Evolutionary conservation across 2,329 filamentous ascomycete genomes (phyloP), one percentile per base, ranked within the genome.

Genomic region (Botrytis fragariae): DNA sequence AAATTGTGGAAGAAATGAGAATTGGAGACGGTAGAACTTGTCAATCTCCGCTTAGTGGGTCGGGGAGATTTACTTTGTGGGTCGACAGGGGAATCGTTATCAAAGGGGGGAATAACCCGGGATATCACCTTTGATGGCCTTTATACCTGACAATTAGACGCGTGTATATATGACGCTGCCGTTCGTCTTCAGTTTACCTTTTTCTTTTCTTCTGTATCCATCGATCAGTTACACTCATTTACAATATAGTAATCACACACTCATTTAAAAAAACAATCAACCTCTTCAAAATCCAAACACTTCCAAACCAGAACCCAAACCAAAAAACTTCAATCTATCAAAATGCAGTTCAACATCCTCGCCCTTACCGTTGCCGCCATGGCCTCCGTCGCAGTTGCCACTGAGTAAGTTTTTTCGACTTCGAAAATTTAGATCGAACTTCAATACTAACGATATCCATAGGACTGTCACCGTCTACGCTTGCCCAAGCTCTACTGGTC

Each of bases 341-440:
- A 81, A 65, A 81, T 81, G 80, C 79, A 81, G 74, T 81, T 81
- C 80, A 79, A 77, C 75, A 69, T 76, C 74, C 64, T 77, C 74
- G 75, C 77, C 69, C 51, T 81, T 76, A 74, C 72, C 68, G 62
- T 80, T 64, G 79, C 79, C 76, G 76, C 77, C 74, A 75, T 80
- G 76, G 79, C 79, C 59, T 71, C 79, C 72, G 75, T 75, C 68
- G 79, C 76, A 67, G 70, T 73, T 69, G 79, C 80, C 67, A 63
- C 54, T 45, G 73, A 76, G 78, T 78, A 67, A 75, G 77, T 75
- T 32, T 35, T 67, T 37, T 3, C 39, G 32, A 44, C 29, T 51
- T 67, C 22, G 29, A 20, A 61, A 57, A 16, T 51, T 16, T 4
- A 44, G n/a, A 67, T 51, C 48, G 62, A 61, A 68, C 63, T 8